Base-by-base conservation (phyloP, 192 early-diverging fungal species). In the Umbelopsis sp. region DNA sequence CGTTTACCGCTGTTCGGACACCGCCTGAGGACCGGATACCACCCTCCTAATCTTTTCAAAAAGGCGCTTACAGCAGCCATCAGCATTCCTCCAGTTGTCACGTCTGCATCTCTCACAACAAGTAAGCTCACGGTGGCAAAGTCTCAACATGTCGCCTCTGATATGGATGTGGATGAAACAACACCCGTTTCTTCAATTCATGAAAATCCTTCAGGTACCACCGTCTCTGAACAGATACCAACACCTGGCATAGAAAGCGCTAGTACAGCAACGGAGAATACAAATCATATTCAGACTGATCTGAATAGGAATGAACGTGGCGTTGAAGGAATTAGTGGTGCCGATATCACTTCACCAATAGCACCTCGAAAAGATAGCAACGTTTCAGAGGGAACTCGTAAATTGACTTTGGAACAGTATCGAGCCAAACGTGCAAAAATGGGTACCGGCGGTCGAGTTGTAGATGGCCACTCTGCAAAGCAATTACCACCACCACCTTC, bases 1-100 rank as follows among this genome's bases (percentile, higher is more conserved):
- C 32, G n/a, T 3, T 38, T 29, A 16, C 72, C 72, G 53, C 65
- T 66, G 20, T 68, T 73, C 68, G 72, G 50, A 10, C 41, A 73
- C 32, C 44, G 47, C 10, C 4, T 69, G 25, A 17, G 24, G 5
- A 22, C 16, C 29, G 45, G 45, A 45, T 47, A 50, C 2, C 45
- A 34, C 24, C 67, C 67, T 49, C 29, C 21, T 29, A 69, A 69
- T 31, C 45, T 69, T 52, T 70, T 41, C 68, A 70, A 52, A 44
- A 70, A 52, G 5, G 26, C 56, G 0, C 6, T 32, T 1, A 2
- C 56, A 29, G 12, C 56, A 34, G 16, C 56, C 9, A 34, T 31
- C 16, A 20, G 16, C 10, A 31, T 62, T 0, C 56, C 56, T 34
- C 29, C 26, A 20, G 56, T 62, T 20, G 56, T 62, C 26, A 62